phyloP scores from a whole-genome alignment of 1,139 yeast species.

The Blastobotrys elegans region DNA sequence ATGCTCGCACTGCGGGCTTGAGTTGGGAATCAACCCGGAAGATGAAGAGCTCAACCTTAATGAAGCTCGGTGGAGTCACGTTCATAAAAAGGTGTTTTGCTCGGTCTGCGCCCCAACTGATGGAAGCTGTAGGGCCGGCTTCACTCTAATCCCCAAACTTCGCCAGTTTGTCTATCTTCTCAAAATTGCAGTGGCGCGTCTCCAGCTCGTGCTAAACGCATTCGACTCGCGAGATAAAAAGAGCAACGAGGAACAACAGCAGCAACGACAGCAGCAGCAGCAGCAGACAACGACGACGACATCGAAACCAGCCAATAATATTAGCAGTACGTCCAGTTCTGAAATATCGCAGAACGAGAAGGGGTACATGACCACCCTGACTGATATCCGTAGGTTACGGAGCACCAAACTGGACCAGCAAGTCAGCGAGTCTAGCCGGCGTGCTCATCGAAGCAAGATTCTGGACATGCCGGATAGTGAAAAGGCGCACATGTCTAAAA shows the following conservation, averaged over 20 bases:
- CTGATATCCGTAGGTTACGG: conserved; percentile 72
- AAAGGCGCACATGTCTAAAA: conserved; percentile 26
- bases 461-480: conserved; percentile 42
- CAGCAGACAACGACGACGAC: not conserved
- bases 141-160: conserved; percentile 59
- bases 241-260: conserved; percentile 17
- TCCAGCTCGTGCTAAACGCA: conserved; percentile 61
- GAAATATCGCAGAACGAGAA: conserved; percentile 33
- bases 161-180: conserved; percentile 70
- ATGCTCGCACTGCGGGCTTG: conserved; percentile 40
- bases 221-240: conserved; percentile 32
- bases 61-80: conserved; percentile 39
- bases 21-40: conserved; percentile 8
- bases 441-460: conserved; percentile 53
- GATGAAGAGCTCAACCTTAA: conserved; percentile 16
- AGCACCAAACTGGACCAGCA: conserved; percentile 69
- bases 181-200: conserved; percentile 78
- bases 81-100: conserved; percentile 46
- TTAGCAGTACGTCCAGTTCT: too few species aligned
- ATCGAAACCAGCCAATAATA: not conserved
- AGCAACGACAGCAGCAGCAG: conserved; percentile 2
- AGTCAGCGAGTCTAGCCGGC: conserved; percentile 52
- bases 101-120: conserved; percentile 52
- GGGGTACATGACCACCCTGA: conserved; percentile 62
- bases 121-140: conserved; percentile 47